These are phyloP conservation scores for Nyctanthes arbortristis DNA, from an alignment of 257 asterid genomes.

Conservation along the genomic window DNA sequence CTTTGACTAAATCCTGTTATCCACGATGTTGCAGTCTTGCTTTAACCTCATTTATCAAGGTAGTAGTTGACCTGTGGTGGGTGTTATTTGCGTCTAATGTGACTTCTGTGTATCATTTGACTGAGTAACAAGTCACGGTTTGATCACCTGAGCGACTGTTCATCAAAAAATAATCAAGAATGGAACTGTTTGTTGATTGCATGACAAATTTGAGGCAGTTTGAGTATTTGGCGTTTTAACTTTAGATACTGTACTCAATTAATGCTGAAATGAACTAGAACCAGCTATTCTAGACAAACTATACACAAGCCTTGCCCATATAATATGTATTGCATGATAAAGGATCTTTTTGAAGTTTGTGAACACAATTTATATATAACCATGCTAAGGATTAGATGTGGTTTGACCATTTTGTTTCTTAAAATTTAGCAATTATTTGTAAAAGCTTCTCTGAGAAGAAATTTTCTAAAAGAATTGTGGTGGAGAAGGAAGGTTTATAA, in stretches of 20 bases:
- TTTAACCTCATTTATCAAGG: background rate
- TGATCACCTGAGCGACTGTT: background rate
- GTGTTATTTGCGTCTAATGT: constrained; percentile 1
- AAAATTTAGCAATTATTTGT: too few species aligned
- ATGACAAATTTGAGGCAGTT: background rate
- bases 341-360: too few species aligned
- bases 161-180: background rate
- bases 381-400: too few species aligned
- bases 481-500: too few species aligned
- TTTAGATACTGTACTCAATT: background rate
- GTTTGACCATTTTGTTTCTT: too few species aligned
- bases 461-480: too few species aligned
- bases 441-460: too few species aligned
- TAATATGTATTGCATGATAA: too few species aligned
- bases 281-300: background rate
- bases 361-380: too few species aligned
- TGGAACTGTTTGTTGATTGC: background rate
- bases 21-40: background rate
- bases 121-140: constrained; percentile 6
- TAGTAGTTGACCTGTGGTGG: background rate
- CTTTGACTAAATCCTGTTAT: background rate
- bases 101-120: background rate
- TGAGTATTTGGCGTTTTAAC: too few species aligned
- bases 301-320: background rate
- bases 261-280: background rate